Evolutionary conservation across 345 rosid species (phyloP), one percentile per base, ranked within the genome.

Genomic region (Viola odorata): DNA sequence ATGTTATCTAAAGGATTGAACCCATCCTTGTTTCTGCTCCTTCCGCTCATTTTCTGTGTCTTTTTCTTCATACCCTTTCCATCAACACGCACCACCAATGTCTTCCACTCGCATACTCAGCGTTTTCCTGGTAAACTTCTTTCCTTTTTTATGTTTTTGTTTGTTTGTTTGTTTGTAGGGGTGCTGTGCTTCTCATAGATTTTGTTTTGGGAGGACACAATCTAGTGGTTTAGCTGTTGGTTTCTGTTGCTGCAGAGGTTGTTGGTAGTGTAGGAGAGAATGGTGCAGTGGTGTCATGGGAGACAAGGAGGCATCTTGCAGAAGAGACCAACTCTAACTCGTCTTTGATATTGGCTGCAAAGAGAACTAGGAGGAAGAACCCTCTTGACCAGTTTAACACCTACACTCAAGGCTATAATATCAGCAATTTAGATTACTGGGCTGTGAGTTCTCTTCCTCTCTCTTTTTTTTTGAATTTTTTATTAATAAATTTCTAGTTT

Each of bases 391-490:
- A 77, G 68, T 84, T 83, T 44, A 74, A 85, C 9, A 63, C 55
- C 52, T 88, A 94, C 69, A 72, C 77, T 42, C 91, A 96, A 63
- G 99, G 99, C 53, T 94, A 87, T 87, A 91, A 94, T 70, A 91
- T 94, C 71, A 91, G 92, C 84, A 80, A 74, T 57, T 0, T 57
- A 5, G 82, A 91, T 71, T 94, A 94, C 67, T 88, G 86, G 95
- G 83, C 91, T 77, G 99, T 94, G 77, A 81, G 99, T 84, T 63
- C 51, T 50, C n/a, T 47, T 52, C 53, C 16, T 6, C 11, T 41
- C 12, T 57, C 5, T 42, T 39, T 58, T 60, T 32, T 55, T 44
- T 32, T 12, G n/a, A 4, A 0, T 14, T 13, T 16, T 3, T 45
- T 14, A 14, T 14, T 8, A n/a, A 2, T 12, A 16, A 15, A 16